Conservation (phyloP, 2,329 filamentous ascomycete genomes). For the Botrytis cinerea region DNA sequence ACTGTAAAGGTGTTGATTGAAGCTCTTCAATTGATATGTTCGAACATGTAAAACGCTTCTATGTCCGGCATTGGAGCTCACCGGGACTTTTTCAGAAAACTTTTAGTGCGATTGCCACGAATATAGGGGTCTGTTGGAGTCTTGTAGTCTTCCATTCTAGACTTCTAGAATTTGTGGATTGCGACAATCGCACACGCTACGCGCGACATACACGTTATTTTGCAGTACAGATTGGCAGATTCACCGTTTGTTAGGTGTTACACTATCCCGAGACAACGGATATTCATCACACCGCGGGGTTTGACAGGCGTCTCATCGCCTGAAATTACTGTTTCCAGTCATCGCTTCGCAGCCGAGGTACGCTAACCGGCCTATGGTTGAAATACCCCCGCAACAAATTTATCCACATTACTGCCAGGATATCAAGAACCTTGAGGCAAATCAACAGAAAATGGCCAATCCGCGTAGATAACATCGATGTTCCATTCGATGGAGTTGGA, state of each 20-base stretch:
- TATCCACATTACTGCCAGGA: not conserved
- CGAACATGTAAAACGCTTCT: not conserved
- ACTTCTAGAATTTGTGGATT: not conserved
- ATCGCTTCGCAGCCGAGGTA: conserved; percentile 13
- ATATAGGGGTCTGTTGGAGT: not conserved
- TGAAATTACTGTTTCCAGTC: not conserved
- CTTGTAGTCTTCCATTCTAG: not conserved
- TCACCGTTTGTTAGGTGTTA: not conserved
- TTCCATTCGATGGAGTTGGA: not conserved
- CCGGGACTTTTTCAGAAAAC: not conserved
- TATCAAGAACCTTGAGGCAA: not conserved
- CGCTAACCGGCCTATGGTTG: not conserved
- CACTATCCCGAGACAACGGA: not conserved
- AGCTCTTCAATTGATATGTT: not conserved
- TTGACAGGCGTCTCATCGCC: not conserved
- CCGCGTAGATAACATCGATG: not conserved
- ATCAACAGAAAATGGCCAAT: not conserved
- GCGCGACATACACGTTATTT: not conserved
- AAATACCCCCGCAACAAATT: not conserved
- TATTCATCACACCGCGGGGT: not conserved
- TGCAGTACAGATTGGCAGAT: not conserved
- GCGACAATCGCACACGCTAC: not conserved
- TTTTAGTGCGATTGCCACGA: not conserved
- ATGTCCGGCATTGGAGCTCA: not conserved
- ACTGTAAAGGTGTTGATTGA: not conserved